Base-by-base conservation (phyloP, 2,329 filamentous ascomycete species). In the Ophiostoma triangulosporum region DNA sequence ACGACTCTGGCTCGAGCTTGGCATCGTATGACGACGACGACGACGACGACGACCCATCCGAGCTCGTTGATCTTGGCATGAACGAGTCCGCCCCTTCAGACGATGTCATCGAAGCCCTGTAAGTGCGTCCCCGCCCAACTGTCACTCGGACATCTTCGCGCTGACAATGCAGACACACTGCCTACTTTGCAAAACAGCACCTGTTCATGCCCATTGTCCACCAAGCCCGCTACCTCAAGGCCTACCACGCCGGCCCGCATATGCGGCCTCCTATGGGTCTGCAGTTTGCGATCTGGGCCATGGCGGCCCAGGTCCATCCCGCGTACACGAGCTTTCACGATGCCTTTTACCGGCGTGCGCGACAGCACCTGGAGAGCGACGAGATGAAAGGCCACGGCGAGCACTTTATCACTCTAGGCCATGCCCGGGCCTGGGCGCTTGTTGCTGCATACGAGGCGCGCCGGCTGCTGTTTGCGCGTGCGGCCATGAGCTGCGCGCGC, bases 351-450 rank as follows among this genome's bases (percentile, higher is more conserved):
- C 76, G 80, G 50, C 78, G 88, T 40, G 80, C 89, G 4, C 78
- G 90, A 29, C 89, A 90, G 59, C 95, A 96, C 63, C 75, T 84
- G 0, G 84, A 96, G 59, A 72, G 78, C 33, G 88, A 94, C 59
- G 88, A 96, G 69, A 84, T 95, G 80, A 88, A 82, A 68, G 87
- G 86, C 3, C 73, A 84, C 50, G 91, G 90, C 17, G 89, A 95
- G 64, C 72, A 77, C 54, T 87, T 91, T 57, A 78, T 95, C 60
- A 87, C 82, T 1, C 64, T 95, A n/a, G 75, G 77, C 4, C 85
- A 93, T 64, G 85, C 84, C 12, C 91, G 96, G 64, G 74, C 86
- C 0, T 95, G 88, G 88, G 73, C 76, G 1, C 69, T 95, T 5
- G 76, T 89, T 36, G 76, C 79, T 3, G 80, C 77, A 1, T 88